These are phyloP conservation scores for Melaleuca quinquenervia DNA, from an alignment of 345 rosid species.

Conservation along the genomic window DNA sequence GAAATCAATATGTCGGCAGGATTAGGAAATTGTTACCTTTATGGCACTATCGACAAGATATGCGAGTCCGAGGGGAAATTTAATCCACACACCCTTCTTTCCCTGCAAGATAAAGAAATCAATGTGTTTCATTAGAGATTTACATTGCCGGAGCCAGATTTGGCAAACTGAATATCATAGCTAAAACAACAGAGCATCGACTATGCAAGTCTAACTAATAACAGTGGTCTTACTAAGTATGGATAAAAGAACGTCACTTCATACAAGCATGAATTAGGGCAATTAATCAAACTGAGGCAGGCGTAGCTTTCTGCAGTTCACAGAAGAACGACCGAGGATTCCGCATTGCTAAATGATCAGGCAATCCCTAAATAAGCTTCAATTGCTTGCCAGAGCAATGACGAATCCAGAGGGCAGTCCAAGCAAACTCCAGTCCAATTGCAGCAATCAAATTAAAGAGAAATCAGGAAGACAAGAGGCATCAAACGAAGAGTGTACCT, in stretches of 20 bases:
- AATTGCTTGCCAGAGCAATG: not conserved
- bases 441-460: not conserved
- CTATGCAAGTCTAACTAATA: not conserved
- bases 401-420: not conserved
- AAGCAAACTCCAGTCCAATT: not conserved
- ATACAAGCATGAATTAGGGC: not conserved
- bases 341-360: not conserved
- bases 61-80: slow-evolving; percentile 45
- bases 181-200: not conserved
- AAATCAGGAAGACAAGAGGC: not conserved
- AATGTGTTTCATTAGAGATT: not conserved
- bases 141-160: not conserved
- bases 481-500: not conserved
- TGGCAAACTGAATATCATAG: not conserved
- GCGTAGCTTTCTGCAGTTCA: not conserved
- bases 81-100: slow-evolving; percentile 75
- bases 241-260: not conserved
- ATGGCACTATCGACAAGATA: slow-evolving; percentile 64
- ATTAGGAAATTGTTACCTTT: slow-evolving; percentile 26
- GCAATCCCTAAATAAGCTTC: not conserved
- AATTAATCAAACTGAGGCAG: not conserved
- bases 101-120: slow-evolving; percentile 26
- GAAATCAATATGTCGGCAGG: not conserved
- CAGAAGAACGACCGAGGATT: not conserved
- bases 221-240: not conserved